A percentile compares a stretch with the other conserved stretches of the same genome.
These are phyloP conservation scores for Aspergillus spinulosporus DNA, from an alignment of 2,329 filamentous ascomycete genomes.

Conservation along the genomic window DNA sequence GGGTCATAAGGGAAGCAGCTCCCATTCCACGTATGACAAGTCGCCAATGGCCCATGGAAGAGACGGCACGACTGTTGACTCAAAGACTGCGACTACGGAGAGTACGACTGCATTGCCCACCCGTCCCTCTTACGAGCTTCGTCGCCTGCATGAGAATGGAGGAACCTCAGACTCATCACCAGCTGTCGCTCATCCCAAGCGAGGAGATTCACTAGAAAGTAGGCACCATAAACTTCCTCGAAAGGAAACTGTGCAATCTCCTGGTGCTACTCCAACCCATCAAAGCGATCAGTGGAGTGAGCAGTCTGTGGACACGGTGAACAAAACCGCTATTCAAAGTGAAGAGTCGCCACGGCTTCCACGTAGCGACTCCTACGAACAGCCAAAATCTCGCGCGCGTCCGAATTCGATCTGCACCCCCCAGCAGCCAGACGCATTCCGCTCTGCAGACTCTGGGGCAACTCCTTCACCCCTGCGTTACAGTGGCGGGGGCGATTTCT, in stretches of 20 bases:
- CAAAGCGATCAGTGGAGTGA: conserved; percentile 37
- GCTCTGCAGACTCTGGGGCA: conserved; percentile 48
- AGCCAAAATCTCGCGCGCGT: conserved; percentile 29
- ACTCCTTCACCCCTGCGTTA: conserved; percentile 71
- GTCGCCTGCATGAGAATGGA: conserved; percentile 55
- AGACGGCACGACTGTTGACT: conserved; percentile 19
- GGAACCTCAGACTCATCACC: conserved; percentile 42
- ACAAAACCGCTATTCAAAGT: conserved; percentile 44
- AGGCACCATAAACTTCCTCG: conserved; percentile 58
- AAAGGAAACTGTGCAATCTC: conserved; percentile 59
- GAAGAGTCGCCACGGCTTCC: conserved; percentile 49
- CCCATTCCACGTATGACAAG: conserved; percentile 37
- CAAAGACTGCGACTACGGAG: conserved; percentile 31
- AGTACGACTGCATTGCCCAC: conserved; percentile 38
- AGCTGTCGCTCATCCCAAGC: conserved; percentile 49
- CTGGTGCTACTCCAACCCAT: conserved; percentile 33
- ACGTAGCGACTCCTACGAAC: conserved; percentile 49
- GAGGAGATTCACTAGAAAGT: conserved; percentile 61
- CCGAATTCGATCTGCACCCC: conserved; percentile 54
- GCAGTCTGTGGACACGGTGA: conserved; percentile 38
- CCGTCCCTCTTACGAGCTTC: conserved; percentile 60
- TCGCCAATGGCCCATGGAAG: conserved; percentile 37
- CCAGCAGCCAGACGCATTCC: conserved; percentile 36
- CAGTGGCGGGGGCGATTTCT: conserved; percentile 81
- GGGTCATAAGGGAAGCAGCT: conserved; percentile 43